phyloP scores from a whole-genome alignment of 2,329 filamentous ascomycete species.

The Didymella segeticola region DNA sequence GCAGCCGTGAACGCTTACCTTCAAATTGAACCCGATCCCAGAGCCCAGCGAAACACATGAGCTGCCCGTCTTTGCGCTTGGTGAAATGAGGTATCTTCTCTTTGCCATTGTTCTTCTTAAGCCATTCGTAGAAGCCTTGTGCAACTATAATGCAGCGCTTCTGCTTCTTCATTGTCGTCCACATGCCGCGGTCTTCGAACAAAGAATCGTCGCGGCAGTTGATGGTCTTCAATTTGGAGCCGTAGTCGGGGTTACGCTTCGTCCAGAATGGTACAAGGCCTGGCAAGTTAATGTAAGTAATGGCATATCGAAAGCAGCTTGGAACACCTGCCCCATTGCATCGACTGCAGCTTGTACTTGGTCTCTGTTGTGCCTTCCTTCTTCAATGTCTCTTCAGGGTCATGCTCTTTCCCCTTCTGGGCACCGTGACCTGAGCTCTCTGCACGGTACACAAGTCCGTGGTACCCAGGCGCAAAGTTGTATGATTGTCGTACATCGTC shows the following conservation, averaged over 20 bases:
- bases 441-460: slow-evolving; percentile 85
- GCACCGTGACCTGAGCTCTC: slow-evolving; percentile 69
- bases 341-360: slow-evolving; percentile 83
- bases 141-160: slow-evolving; percentile 89
- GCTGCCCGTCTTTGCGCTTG: slow-evolving; percentile 77
- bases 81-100: slow-evolving; percentile 87
- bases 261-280: slow-evolving; percentile 91
- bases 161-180: slow-evolving; percentile 86
- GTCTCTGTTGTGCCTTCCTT: slow-evolving; percentile 45
- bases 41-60: slow-evolving; percentile 89
- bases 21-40: slow-evolving; percentile 90
- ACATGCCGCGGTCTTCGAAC: slow-evolving; percentile 78
- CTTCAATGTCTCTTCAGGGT: slow-evolving; percentile 3
- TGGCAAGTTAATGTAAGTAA: slow-evolving; percentile 29
- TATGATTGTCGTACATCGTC: slow-evolving; percentile 77
- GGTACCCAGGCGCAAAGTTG: slow-evolving; percentile 90
- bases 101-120: slow-evolving; percentile 77
- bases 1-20: slow-evolving; percentile 55
- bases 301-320: background rate
- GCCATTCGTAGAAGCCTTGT: slow-evolving; percentile 96
- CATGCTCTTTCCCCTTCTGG: slow-evolving; percentile 20
- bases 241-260: slow-evolving; percentile 80
- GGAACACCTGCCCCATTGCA: slow-evolving; percentile 77
- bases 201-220: slow-evolving; percentile 94
- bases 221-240: slow-evolving; percentile 82